Evolutionary conservation across 1,139 yeast genomes (phyloP), one percentile per base, ranked within the genome.

Genomic region (Kurtzmaniella natalensis): DNA sequence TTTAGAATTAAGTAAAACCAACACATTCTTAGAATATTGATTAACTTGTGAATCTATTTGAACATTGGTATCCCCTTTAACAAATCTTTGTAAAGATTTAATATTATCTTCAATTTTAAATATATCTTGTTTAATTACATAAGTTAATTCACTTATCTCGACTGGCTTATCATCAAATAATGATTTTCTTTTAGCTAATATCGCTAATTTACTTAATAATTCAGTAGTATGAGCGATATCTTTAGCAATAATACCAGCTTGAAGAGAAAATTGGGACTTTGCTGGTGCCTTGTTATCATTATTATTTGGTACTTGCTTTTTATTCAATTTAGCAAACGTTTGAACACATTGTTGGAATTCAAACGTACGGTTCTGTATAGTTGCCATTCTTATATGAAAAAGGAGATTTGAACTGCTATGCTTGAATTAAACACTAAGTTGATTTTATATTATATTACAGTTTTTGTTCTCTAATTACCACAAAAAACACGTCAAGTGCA

Each of bases 141-240:
- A 86, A 1, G 98, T 88, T 45, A 94, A 68, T 56, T 92, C 96
- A 14, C 92, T 86, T 41, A 94, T 86, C 54, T 92, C 98, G 20
- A 85, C 81, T 1, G 98, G 96, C 46, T 84, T 81, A 57, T 94
- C 98, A 53, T 89, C 96, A 49, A 92, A 86, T 51, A 92, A 61
- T n/a, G 96, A 95, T 55, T 88, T 89, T 47, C 89, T 69, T 55
- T 83, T 86, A 7, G 98, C 96, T 43, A 92, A 59, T 30, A 76
- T 49, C 1, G 98, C 96, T 33, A 92, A 68, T 47, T 88, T 81
- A 32, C 84, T 78, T 39, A 94, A 69, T 49, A 88, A 68, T 38
- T 80, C 88, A 2, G 96, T 89, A n/a, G 94, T 87, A 39, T 79
- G 81, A 13, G 88, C 82, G 37, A 92, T 87, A 50, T 92, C 96